Base-by-base conservation (phyloP, 2,329 filamentous ascomycete species). In the Chrysoporthe deuterocubensis region DNA sequence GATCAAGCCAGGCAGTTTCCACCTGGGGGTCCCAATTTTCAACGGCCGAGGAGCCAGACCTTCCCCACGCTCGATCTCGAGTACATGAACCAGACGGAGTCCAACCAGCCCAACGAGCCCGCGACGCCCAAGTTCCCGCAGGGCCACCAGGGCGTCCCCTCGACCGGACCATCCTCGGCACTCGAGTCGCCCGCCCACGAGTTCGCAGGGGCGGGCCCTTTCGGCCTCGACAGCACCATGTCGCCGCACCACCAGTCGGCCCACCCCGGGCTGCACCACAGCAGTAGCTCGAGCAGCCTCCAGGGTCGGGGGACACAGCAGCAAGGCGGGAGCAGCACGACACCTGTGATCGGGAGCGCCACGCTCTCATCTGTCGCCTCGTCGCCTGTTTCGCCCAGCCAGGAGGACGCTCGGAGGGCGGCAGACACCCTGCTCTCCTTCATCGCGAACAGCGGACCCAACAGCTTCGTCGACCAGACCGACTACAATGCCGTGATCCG, bases 21-120 rank as follows among this genome's bases (percentile, higher is more conserved):
- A 4, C 75, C 75, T 2, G 69, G 67, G 5, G 80, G 76, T 43
- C 73, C 67, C 32, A 88, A 87, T 73, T 89, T 90, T 71, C 90
- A 91, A 73, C 86, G 93, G 66, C 92, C 92, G n/a, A 86, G 93
- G 74, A 96, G 92, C 77, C 93, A 96, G 78, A 97, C 93, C 0
- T 94, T 97, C 71, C 93, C 94, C 1, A 89, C 90, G 57, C 81
- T 93, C 54, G 89, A 88, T 66, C 82, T 91, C 57, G 90, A 87
- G 67, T 87, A 83, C 67, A 78, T 84, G 71, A 84, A 83, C 72
- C 83, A 84, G 67, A 52, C 65, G 21, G 48, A 60, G 43, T 32
- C 43, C 43, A 70, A 75, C 21, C 78, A 78, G 48, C 71, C 72
- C 4, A 75, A 76, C 6, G 83, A 86, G 44, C 81, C 83, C 1